Percentiles rank a stretch among this genome's conserved stretches.
phyloP scores from a whole-genome alignment of 2,329 filamentous ascomycete genomes.

The Cladosporium oxysporum region DNA sequence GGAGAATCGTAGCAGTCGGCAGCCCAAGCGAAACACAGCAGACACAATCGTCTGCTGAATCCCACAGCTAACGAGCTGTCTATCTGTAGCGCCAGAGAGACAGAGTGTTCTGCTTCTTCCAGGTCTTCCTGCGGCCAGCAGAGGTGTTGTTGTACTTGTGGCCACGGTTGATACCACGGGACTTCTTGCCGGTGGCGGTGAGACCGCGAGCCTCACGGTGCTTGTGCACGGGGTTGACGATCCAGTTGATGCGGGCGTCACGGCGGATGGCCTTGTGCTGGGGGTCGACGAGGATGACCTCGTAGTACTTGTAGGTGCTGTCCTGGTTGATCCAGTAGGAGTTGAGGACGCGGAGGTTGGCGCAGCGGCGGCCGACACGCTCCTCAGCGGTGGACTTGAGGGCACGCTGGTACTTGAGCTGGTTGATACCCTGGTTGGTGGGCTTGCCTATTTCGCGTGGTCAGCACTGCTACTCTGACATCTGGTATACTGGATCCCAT shows the following conservation, averaged over 20 bases:
- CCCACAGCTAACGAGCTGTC: slow-evolving; percentile 30
- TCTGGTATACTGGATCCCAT: slow-evolving; percentile 17
- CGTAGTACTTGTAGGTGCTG: slow-evolving; percentile 99
- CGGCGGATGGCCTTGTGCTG: slow-evolving; percentile 99
- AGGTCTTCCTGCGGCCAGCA: slow-evolving; percentile 98
- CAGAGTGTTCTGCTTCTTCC: slow-evolving; percentile 99
- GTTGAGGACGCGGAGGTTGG: slow-evolving; percentile 99
- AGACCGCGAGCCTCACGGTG: slow-evolving; percentile 98
- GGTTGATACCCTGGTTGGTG: slow-evolving; percentile 99
- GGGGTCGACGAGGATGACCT: slow-evolving; percentile 99
- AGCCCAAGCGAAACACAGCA: slow-evolving; percentile 12
- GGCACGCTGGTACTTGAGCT: slow-evolving; percentile 99
- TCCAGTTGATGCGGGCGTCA: slow-evolving; percentile 99
- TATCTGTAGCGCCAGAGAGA: slow-evolving; percentile 98
- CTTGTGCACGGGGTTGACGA: slow-evolving; percentile 99
- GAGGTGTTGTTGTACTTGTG: slow-evolving; percentile 99
- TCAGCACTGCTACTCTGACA: slow-evolving; percentile 27
- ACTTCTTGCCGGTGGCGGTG: slow-evolving; percentile 99
- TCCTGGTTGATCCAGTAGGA: slow-evolving; percentile 99
- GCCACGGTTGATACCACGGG: slow-evolving; percentile 98
- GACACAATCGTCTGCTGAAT: slow-evolving; percentile 12
- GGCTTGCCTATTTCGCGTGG: slow-evolving; percentile 75
- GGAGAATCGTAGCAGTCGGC: slow-evolving; percentile 13
- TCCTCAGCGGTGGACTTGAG: slow-evolving; percentile 98
- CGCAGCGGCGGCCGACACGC: slow-evolving; percentile 98